Base-by-base conservation (phyloP, 306 rosid genomes). In the Castanea crenata region DNA sequence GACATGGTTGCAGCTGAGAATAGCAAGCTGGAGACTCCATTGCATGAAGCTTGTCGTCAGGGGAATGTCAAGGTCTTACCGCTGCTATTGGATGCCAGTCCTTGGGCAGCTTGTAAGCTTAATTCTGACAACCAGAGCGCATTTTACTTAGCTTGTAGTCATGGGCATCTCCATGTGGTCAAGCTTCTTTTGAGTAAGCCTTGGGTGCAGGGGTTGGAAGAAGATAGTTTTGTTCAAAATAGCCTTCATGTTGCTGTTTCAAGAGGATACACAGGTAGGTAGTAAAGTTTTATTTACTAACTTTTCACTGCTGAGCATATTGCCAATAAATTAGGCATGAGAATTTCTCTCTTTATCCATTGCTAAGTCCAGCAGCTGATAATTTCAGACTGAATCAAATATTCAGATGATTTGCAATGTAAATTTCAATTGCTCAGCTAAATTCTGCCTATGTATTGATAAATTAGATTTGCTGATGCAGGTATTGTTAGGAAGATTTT, bases 1-100 rank as follows among this genome's bases (percentile, higher is more conserved):
- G 89, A 90, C 55, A 79, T 93, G 94, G 94, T 84, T 61, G 75
- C 82, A 72, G 83, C 89, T 8, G 88, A 85, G 81, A 88, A 92
- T 78, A 82, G 76, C 31, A 73, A 75, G 70, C 44, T 72, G 46
- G 92, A 90, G 82, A 92, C 95, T 41, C 95, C 95, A 21, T 13
- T 88, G 23, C 93, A 89, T 31, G 93, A 89, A 68, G 95, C 92
- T 74, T 90, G 93, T 76, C 58, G 71, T 44, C 68, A 74, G 27
- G 92, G 89, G 79, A 82, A 89, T 62, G 82, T 44, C 44, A 64
- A 34, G n/a, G 74, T 86, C 23, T 64, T 90, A 13, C 56, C 21
- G 78, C 78, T 89, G 76, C 88, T 92, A 11, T 34, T 90, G 1
- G 88, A 85, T 41, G 83, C 71, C 44, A 81, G 88, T 77, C 84